Base-by-base conservation (phyloP, 1,284 basidiomycete genomes). In the Sanghuangporus baumii region DNA sequence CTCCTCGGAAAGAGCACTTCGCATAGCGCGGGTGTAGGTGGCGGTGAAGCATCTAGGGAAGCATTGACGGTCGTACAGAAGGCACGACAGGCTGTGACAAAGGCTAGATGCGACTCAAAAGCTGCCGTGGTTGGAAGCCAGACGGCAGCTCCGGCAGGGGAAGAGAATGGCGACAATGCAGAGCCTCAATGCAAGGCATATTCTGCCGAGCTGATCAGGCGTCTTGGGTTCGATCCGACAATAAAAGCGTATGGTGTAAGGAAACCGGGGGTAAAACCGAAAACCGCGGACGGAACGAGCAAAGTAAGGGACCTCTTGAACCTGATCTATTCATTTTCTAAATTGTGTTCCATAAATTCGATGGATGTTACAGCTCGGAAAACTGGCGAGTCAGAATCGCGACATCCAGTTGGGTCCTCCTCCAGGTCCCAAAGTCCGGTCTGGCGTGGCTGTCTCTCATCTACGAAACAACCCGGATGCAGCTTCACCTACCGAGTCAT, bases 201-300 rank as follows among this genome's bases (percentile, higher is more conserved):
- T 71, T 85, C 86, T 41, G 85, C 86, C 0, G 74, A 76, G 51
- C 71, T 88, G 36, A 83, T 92, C 69, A 86, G 85, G 67, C 76
- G 80, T 8, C 76, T 92, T 12, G 89, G 89, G 1, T 92, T 91
- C 63, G 87, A 92, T 73, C 89, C 89, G 26, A 82, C 83, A 0
- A 69, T 77, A 3, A 85, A 82, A 66, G 72, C 75, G 26, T 83
- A 83, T 2, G 78, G 77, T 46, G 18, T 20, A 51, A 38, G 31
- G 37, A 57, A 57, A 18, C 4, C 37, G 9, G 31, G 40, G 12
- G 34, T 37, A 43, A 64, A 47, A 2, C 34, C 9, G 50, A 55
- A 40, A 14, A n/a, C 6, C 7, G 5, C 52, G 52, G 52, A 54
- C n/a, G 26, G 11, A 34, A n/a, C 18, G 36, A 37, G 36, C 37